phyloP scores from a whole-genome alignment of 257 asterid species.

The Paulownia fortunei region DNA sequence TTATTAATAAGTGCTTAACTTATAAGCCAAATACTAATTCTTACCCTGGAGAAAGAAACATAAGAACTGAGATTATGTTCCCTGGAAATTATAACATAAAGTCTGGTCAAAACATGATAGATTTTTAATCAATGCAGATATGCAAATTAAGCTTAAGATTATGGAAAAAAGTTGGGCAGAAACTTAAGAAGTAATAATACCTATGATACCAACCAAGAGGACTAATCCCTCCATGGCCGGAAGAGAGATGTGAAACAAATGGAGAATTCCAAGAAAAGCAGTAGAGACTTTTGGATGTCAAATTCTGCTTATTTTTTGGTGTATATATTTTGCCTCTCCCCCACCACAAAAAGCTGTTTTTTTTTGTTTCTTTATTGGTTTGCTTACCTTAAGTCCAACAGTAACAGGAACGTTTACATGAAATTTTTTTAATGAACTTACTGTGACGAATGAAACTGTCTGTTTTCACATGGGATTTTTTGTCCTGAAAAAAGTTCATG shows the following conservation, averaged over 20 bases:
- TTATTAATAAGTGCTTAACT: neutral
- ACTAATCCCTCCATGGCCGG: slow-evolving; percentile 47
- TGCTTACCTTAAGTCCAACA: neutral
- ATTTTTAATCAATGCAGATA: neutral
- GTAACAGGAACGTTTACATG: neutral
- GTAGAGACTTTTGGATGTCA: neutral
- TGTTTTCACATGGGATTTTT: neutral
- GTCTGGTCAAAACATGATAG: neutral
- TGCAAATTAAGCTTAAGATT: neutral
- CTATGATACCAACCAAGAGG: slow-evolving; percentile 56
- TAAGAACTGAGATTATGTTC: slow-evolving; percentile 66
- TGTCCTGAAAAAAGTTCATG: too few species aligned
- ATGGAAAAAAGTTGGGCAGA: neutral
- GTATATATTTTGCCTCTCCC: neutral
- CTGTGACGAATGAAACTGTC: neutral
- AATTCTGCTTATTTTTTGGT: neutral
- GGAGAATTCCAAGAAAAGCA: neutral
- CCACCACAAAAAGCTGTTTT: neutral
- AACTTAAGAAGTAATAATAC: slow-evolving; percentile 28
- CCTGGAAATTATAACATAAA: slow-evolving; percentile 43
- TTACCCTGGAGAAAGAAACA: slow-evolving; percentile 82
- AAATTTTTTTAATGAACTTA: neutral
- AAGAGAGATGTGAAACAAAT: neutral
- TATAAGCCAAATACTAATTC: slow-evolving; percentile 22
- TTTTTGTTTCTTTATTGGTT: neutral